Base-by-base conservation (phyloP, 1,284 basidiomycete species). In the Trichosporon sp. region DNA sequence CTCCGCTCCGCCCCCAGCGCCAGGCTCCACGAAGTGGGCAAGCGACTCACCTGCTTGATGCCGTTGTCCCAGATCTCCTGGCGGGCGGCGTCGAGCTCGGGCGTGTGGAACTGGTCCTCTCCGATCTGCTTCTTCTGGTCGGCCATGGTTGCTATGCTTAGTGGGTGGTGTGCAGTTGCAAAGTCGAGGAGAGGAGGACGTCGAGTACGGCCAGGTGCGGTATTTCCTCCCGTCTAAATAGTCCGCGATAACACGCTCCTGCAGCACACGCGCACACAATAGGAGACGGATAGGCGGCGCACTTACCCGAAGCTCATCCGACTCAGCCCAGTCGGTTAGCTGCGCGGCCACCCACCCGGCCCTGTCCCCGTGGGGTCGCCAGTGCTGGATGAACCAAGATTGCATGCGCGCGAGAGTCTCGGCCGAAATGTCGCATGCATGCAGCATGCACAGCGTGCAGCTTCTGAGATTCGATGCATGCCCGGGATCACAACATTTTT, bases 41-140 rank as follows among this genome's bases (percentile, higher is more conserved):
- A 18, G 31, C 6, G 32, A 27, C 68, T 60, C 63, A 70, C 69
- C 69, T 67, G 65, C 71, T 70, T 44, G 53, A 72, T 68, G 34
- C 71, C 71, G 42, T 64, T 65, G 67, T 72, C 68, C 60, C 64
- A 72, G 47, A 72, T 65, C 5, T 62, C 63, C 44, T 68, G 38
- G 64, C 69, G 62, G 23, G 70, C 70, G 9, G 51, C 68, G 58
- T 72, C 68, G 51, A 66, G 68, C 65, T 23, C 56, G 34, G 34
- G 66, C 11, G 62, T 29, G 29, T 60, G 56, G 56, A 60, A 60
- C 56, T 60, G 56, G 56, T 60, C 56, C 27, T 60, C 56, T 29
- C 56, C 56, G 12, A 60, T 60, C 56, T 60, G 62, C 35, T 63
- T 42, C 34, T 63, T 63, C 34, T 35, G 34, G 35, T 63, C 62